Base-by-base conservation (phyloP, 805 yeast species). In the Yamadazyma nakazawae region DNA sequence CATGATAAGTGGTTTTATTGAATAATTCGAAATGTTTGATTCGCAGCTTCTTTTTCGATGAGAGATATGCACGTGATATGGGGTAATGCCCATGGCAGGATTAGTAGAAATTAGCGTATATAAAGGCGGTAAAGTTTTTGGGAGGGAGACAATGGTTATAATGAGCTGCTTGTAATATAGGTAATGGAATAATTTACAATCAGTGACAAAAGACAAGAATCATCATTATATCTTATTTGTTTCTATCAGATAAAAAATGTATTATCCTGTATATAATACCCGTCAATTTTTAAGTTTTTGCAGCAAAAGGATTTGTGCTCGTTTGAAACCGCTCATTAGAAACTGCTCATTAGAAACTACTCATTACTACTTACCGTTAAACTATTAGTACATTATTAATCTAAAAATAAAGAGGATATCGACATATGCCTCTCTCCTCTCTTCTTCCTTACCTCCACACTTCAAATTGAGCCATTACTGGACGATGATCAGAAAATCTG, bases 401-500 rank as follows among this genome's bases (percentile, higher is more conserved):
- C 24, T 21, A 21, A 21, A 21, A 21, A 5, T 21, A 7, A 21
- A 21, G 7, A 21, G 7, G 24, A n/a, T n/a, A n/a, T n/a, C n/a
- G n/a, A n/a, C n/a, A n/a, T n/a, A n/a, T n/a, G n/a, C n/a, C n/a
- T n/a, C n/a, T n/a, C n/a, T n/a, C n/a, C n/a, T n/a, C n/a, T n/a
- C n/a, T n/a, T n/a, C n/a, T n/a, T n/a, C n/a, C 32, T 13, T 9
- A 28, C 5, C 10, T 21, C 21, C 30, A 26, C n/a, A 41, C 43
- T 3, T 32, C 31, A 25, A 48, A 37, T 21, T 44, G 48, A 8
- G 41, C 53, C 26, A 50, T 36, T 3, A 76, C 61, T 0, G 81
- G 80, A 42, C 81, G 59, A 50, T 76, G 81, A 55, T 77, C 82
- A 40, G 79, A 74, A 41, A 67, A 58, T 46, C 63, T 64, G 47